Conservation (phyloP, 2,329 filamentous ascomycete species). For the Ophiostoma sp. region DNA sequence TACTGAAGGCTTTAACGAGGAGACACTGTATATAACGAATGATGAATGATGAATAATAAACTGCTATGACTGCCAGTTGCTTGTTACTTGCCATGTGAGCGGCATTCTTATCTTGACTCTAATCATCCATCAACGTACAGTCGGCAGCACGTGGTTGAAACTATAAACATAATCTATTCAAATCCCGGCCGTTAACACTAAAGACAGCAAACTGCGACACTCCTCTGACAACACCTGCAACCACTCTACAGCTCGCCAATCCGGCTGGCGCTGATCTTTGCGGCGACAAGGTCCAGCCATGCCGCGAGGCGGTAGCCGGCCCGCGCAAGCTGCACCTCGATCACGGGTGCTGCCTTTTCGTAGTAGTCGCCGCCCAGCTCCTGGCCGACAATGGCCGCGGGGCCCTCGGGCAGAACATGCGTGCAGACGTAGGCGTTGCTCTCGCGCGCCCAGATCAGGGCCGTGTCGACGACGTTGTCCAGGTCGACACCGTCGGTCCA, state of each 20-base stretch:
- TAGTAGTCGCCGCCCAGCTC: conserved; percentile 59
- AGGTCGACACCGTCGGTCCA: conserved; percentile 57
- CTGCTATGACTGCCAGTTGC: neutral
- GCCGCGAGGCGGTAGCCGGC: conserved; percentile 64
- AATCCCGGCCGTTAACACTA: too few species aligned
- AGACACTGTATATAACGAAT: neutral
- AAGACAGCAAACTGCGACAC: too few species aligned
- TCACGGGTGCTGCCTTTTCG: conserved; percentile 55
- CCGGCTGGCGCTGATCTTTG: conserved; percentile 31
- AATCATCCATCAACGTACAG: too few species aligned
- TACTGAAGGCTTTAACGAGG: neutral
- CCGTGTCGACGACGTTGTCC: conserved; percentile 49
- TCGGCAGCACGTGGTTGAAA: too few species aligned
- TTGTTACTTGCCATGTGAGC: neutral
- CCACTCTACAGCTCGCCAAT: conserved; percentile 28
- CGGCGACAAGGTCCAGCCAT: conserved; percentile 60
- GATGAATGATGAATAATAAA: neutral
- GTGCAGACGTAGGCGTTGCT: conserved; percentile 58
- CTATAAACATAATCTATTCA: too few species aligned
- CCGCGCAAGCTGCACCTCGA: conserved; percentile 62
- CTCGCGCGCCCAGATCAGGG: conserved; percentile 59
- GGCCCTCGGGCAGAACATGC: conserved; percentile 59
- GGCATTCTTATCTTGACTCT: too few species aligned
- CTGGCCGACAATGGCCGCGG: conserved; percentile 51
- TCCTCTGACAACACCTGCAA: neutral